Percentiles rank a stretch among this genome's conserved stretches.
These are phyloP conservation scores for Rehmannia glutinosa DNA, from an alignment of 257 asterid species.

Conservation along the genomic window DNA sequence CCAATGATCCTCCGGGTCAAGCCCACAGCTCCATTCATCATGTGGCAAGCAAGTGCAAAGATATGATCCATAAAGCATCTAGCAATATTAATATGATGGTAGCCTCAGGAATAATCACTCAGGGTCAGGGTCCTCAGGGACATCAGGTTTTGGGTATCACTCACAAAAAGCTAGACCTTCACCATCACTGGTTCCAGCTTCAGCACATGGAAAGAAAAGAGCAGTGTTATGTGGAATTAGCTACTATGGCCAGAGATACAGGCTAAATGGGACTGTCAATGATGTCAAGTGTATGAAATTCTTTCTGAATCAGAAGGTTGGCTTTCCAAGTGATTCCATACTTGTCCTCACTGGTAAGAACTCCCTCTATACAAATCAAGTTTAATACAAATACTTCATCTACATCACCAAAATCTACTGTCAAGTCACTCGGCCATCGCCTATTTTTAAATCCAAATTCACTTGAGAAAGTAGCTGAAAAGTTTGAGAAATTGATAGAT, in stretches of 20 bases:
- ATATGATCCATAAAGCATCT: conserved; percentile 19
- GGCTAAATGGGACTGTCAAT: conserved; percentile 51
- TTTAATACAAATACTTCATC: no score
- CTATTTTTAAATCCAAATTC: no score
- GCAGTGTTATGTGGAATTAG: conserved; percentile 67
- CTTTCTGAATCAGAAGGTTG: conserved; percentile 36
- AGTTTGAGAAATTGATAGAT: no score
- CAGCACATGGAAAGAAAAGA: conserved; percentile 42
- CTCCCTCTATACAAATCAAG: no score
- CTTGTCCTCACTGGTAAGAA: conserved; percentile 56
- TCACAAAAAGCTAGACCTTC: conserved; percentile 11
- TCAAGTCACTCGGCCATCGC: neutral
- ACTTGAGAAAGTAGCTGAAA: no score
- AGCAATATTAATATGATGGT: conserved; percentile 19
- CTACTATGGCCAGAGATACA: conserved; percentile 46
- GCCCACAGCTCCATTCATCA: conserved; percentile 24
- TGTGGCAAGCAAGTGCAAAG: conserved; percentile 19
- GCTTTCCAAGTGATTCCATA: conserved; percentile 58
- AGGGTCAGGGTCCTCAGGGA: neutral
- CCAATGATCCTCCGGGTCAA: conserved; percentile 15
- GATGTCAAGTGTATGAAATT: conserved; percentile 51
- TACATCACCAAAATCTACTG: neutral
- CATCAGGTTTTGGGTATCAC: conserved; percentile 8
- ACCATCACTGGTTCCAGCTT: conserved; percentile 22
- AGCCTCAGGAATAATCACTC: conserved; percentile 12